Evolutionary conservation across 192 early-diverging fungal species (phyloP).

Genomic region (Polychytrium aggregatum): DNA sequence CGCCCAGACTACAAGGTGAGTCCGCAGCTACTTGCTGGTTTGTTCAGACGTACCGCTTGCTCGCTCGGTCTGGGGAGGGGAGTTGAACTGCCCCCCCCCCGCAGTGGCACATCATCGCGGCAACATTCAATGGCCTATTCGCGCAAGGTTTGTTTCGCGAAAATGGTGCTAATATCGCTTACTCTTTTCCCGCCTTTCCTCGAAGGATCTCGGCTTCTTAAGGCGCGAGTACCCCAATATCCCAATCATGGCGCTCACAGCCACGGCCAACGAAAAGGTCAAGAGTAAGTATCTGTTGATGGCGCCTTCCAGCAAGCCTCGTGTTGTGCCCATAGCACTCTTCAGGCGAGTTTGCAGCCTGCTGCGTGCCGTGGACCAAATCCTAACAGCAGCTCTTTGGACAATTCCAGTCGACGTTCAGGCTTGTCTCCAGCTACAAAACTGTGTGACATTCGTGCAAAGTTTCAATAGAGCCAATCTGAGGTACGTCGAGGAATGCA

Average conservation of each 20-base stretch:
- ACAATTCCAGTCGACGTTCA: constrained; percentile 56
- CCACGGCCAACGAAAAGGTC: constrained; percentile 86
- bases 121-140: too few relatives aligned
- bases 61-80: not conserved
- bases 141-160: too few relatives aligned
- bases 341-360: too few relatives aligned
- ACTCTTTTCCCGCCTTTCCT: too few relatives aligned
- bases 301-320: too few relatives aligned
- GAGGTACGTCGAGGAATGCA: too few relatives aligned
- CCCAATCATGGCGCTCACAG: constrained; percentile 89
- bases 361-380: too few relatives aligned
- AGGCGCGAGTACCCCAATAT: constrained; percentile 59
- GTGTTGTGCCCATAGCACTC: not conserved
- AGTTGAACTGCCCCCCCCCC: not conserved
- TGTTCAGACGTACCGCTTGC: not conserved
- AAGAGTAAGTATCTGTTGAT: constrained; percentile 25
- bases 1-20: constrained; percentile 79
- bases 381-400: too few relatives aligned
- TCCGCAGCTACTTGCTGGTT: not conserved
- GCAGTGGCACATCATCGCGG: too few relatives aligned
- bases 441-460: constrained; percentile 61
- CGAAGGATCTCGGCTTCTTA: constrained; percentile 41
- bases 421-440: constrained; percentile 56
- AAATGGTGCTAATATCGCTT: not conserved
- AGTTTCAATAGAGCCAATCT: constrained; percentile 87